Percentiles rank a stretch among this genome's conserved stretches.
phyloP scores from a whole-genome alignment of 1,139 yeast genomes.

The Eremothecium sinecaudum region DNA sequence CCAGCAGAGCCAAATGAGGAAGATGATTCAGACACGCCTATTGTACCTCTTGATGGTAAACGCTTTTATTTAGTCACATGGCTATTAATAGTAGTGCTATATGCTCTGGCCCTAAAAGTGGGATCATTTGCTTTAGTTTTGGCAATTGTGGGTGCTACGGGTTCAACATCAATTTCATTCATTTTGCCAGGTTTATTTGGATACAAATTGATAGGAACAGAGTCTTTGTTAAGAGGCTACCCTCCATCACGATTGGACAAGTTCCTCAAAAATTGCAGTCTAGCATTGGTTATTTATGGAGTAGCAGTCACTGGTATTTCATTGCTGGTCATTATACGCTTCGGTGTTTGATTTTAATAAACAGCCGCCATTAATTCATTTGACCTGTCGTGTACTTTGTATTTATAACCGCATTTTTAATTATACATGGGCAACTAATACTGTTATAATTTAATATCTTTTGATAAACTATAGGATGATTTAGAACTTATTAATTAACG shows the following conservation, averaged over 20 bases:
- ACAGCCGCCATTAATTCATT: too few relatives aligned
- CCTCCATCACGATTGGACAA: slow-evolving; percentile 28
- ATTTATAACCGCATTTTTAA: too few relatives aligned
- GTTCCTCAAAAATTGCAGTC: slow-evolving; percentile 47
- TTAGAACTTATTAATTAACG: too few relatives aligned
- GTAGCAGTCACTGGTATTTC: slow-evolving; percentile 65
- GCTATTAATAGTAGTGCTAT: slow-evolving; percentile 39
- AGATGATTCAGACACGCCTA: slow-evolving; percentile 8
- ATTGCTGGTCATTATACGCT: slow-evolving; percentile 60
- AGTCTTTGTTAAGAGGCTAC: slow-evolving; percentile 24
- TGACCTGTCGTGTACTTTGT: too few relatives aligned
- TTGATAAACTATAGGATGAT: too few relatives aligned
- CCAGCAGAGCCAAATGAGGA: slow-evolving; percentile 14
- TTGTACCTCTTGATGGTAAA: slow-evolving; percentile 43
- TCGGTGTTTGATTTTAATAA: slow-evolving; percentile 15
- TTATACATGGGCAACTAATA: too few relatives aligned
- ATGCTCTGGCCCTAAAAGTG: slow-evolving; percentile 59
- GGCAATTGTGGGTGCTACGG: slow-evolving; percentile 90
- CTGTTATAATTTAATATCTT: too few relatives aligned
- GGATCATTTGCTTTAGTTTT: slow-evolving; percentile 73
- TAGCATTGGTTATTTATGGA: slow-evolving; percentile 65
- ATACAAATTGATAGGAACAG: slow-evolving; percentile 48
- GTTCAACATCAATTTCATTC: slow-evolving; percentile 87
- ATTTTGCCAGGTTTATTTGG: slow-evolving; percentile 89
- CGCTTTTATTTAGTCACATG: slow-evolving; percentile 44